These are phyloP conservation scores for Hanseniaspora pseudoguilliermondii DNA, from an alignment of 805 yeast species.

Conservation along the genomic window DNA sequence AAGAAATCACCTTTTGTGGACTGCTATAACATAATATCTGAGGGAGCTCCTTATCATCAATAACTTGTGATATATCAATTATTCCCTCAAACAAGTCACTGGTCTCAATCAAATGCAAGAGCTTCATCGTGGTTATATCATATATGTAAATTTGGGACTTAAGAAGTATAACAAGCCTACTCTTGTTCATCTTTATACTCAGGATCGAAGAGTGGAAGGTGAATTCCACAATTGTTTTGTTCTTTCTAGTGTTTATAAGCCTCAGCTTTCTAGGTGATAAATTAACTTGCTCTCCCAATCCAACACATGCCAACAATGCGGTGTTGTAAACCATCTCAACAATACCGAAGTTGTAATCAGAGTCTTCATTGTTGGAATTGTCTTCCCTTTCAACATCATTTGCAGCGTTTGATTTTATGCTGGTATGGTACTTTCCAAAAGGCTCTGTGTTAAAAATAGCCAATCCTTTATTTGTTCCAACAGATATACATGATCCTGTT, in stretches of 20 bases:
- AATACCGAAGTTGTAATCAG: constrained; percentile 47
- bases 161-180: constrained; percentile 48
- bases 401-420: constrained; percentile 12
- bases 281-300: constrained; percentile 52
- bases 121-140: constrained; percentile 57
- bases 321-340: constrained; percentile 71
- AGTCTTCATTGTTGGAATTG: background rate
- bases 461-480: constrained; percentile 52
- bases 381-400: background rate
- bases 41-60: constrained; percentile 33
- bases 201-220: constrained; percentile 53
- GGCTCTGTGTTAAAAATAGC: constrained; percentile 61
- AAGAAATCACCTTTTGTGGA: constrained; percentile 45
- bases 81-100: constrained; percentile 41
- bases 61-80: constrained; percentile 46
- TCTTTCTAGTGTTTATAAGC: constrained; percentile 65
- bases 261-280: constrained; percentile 71
- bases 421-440: constrained; percentile 38
- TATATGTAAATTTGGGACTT: constrained; percentile 57
- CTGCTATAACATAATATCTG: constrained; percentile 53
- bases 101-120: constrained; percentile 44
- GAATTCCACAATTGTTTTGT: constrained; percentile 52
- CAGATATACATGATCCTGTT: constrained; percentile 57
- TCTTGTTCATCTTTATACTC: constrained; percentile 51
- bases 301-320: constrained; percentile 59